phyloP scores from a whole-genome alignment of 768 basidiomycete genomes.

The Pleurotus salmoneostramineus region DNA sequence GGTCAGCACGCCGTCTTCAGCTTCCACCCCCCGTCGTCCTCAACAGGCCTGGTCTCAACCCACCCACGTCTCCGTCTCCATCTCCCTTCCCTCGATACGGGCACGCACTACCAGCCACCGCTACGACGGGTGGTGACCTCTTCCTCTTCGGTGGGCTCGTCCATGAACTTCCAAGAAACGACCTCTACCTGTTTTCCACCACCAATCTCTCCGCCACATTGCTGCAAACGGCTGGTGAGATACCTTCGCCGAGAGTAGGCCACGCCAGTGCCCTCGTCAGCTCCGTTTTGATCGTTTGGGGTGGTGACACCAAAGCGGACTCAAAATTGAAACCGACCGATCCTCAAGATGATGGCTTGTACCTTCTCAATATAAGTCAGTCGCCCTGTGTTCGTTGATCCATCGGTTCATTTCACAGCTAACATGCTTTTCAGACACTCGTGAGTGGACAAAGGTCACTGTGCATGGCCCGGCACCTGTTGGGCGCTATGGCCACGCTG shows the following conservation, averaged over 20 bases:
- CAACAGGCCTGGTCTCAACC: conserved; percentile 57
- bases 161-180: conserved; percentile 83
- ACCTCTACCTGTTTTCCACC: conserved; percentile 87
- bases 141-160: conserved; percentile 98
- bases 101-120: conserved; percentile 80
- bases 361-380: conserved; percentile 91
- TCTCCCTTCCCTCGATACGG: conserved; percentile 97
- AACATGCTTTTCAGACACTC: conserved; percentile 54
- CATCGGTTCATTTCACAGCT: conserved; percentile 3
- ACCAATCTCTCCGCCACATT: conserved; percentile 76
- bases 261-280: conserved; percentile 96
- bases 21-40: conserved; percentile 66
- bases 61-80: conserved; percentile 69
- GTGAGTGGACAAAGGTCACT: conserved; percentile 91
- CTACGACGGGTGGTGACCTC: conserved; percentile 81
- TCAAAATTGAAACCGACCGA: conserved; percentile 56
- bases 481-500: conserved; percentile 95
- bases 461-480: conserved; percentile 74
- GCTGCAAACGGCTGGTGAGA: conserved; percentile 84
- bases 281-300: conserved; percentile 96
- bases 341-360: conserved; percentile 88
- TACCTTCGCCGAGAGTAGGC: conserved; percentile 89
- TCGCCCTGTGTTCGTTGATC: conserved; percentile 12
- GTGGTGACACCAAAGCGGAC: conserved; percentile 91
- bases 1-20: conserved; percentile 72